Percentiles rank a stretch among this genome's conserved stretches.
These are phyloP conservation scores for Diaporthe vexans DNA, from an alignment of 2,329 filamentous ascomycete genomes.

Conservation along the genomic window DNA sequence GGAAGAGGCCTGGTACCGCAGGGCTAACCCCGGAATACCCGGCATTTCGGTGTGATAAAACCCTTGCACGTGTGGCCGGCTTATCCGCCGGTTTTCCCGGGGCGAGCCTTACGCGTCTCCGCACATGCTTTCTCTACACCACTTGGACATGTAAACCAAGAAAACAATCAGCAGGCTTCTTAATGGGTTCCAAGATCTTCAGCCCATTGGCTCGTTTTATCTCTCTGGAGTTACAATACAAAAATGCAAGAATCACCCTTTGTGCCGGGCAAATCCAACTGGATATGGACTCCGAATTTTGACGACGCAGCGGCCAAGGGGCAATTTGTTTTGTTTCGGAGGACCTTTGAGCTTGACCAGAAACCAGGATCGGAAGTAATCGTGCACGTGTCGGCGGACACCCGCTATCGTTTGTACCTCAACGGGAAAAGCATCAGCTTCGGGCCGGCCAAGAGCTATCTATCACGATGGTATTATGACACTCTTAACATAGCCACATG, in stretches of 20 bases:
- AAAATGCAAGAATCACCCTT: conserved; percentile 20
- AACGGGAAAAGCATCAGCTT: conserved; percentile 44
- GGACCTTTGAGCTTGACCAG: conserved; percentile 17
- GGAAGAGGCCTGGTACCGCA: neutral
- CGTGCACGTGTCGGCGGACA: conserved; percentile 45
- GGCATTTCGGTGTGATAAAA: neutral
- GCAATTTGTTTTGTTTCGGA: conserved; percentile 34
- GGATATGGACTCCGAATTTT: conserved; percentile 30
- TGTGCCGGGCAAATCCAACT: neutral
- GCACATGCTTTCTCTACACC: neutral
- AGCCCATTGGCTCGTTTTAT: neutral
- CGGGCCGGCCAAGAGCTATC: conserved; percentile 45
- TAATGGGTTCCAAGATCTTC: no score
- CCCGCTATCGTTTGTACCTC: conserved; percentile 44
- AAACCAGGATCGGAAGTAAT: neutral
- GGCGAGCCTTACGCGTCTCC: conserved; percentile 5
- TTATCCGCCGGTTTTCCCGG: conserved; percentile 22
- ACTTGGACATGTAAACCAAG: neutral
- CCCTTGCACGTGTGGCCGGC: neutral
- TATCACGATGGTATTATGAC: conserved; percentile 50
- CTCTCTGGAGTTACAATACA: no score
- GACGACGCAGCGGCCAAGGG: conserved; percentile 32
- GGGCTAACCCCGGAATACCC: conserved; percentile 1
- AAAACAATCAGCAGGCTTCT: neutral
- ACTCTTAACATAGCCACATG: conserved; percentile 48